Percentiles rank a stretch among this genome's conserved stretches.
These are phyloP conservation scores for Yamadazyma scolyti DNA, from an alignment of 805 yeast genomes.

Conservation along the genomic window DNA sequence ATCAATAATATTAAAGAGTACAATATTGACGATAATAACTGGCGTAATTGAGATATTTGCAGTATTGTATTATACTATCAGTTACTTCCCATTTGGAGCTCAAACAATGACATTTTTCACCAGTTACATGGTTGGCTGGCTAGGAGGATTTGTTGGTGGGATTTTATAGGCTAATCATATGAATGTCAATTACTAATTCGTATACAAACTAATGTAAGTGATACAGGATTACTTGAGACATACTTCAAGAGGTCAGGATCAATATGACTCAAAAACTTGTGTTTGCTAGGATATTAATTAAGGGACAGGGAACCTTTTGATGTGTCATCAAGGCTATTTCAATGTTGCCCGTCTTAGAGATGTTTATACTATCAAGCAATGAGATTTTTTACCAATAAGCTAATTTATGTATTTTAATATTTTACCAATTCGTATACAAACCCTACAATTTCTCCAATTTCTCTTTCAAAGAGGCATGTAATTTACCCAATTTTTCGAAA, in stretches of 20 bases:
- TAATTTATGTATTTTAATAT: conserved; percentile 2
- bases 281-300: no score
- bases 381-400: not conserved
- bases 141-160: conserved; percentile 48
- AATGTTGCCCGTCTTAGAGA: not conserved
- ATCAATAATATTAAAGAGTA: conserved; percentile 62
- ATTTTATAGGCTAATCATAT: conserved; percentile 14
- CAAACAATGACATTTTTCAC: conserved; percentile 58
- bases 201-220: no score
- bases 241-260: no score
- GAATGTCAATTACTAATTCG: no score
- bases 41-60: conserved; percentile 79
- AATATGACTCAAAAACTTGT: no score
- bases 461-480: conserved; percentile 54
- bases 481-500: conserved; percentile 63
- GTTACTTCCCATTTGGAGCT: conserved; percentile 95
- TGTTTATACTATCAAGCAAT: not conserved
- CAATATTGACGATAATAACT: conserved; percentile 71
- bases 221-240: no score
- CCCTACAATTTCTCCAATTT: conserved; percentile 14
- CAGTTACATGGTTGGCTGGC: conserved; percentile 39
- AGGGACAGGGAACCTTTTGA: no score
- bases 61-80: conserved; percentile 82
- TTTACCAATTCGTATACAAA: no score
- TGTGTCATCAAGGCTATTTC: no score